These are phyloP conservation scores for Colletotrichum theobromicola DNA, from an alignment of 2,329 filamentous ascomycete species.

Conservation along the genomic window DNA sequence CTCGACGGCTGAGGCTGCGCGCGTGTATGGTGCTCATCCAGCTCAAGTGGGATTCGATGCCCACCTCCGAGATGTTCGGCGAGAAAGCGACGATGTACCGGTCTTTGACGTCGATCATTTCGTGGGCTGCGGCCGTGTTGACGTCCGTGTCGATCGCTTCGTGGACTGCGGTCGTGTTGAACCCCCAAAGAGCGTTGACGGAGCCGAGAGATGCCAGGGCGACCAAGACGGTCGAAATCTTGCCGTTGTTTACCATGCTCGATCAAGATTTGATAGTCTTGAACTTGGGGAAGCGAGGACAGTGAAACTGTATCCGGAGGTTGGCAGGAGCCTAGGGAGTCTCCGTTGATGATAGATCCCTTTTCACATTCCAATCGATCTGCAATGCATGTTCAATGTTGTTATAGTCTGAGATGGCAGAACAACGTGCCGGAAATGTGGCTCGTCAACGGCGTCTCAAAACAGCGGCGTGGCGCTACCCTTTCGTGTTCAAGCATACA, in stretches of 20 bases:
- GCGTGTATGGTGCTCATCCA: conserved; percentile 39
- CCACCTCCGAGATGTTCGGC: conserved; percentile 30
- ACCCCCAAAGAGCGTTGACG: background rate
- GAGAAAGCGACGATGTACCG: background rate
- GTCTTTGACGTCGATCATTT: background rate
- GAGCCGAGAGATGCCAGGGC: background rate
- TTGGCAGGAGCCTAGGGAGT: fast-evolving
- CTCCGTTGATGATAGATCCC: background rate
- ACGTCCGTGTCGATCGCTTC: background rate
- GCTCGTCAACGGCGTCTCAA: background rate
- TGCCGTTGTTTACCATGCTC: background rate
- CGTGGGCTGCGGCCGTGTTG: background rate
- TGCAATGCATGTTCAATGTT: fast-evolving
- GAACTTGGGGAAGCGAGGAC: background rate
- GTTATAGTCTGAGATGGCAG: background rate
- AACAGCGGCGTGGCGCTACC: background rate
- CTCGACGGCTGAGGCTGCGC: conserved; percentile 38
- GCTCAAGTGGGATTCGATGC: conserved; percentile 39
- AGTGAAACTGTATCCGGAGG: background rate
- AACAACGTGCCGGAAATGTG: background rate
- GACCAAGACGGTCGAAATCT: background rate
- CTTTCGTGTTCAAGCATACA: background rate
- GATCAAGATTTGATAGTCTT: background rate
- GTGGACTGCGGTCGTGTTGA: fast-evolving
- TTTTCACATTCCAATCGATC: background rate